Conservation (phyloP, 2,329 filamentous ascomycete genomes). For the Hymenoscyphus fraxineus region DNA sequence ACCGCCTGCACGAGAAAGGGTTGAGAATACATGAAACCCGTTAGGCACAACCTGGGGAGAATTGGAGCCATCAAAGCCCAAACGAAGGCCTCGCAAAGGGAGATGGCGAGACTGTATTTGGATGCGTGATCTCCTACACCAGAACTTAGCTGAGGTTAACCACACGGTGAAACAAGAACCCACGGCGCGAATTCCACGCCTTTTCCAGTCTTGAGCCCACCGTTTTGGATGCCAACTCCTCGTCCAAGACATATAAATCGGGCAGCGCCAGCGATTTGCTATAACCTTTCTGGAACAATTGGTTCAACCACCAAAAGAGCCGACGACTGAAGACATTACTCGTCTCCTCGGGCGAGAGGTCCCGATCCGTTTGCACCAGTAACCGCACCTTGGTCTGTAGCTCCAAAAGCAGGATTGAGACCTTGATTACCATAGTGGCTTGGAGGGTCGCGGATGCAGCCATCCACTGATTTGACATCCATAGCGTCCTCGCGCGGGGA, state of each 20-base stretch:
- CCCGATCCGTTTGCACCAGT: slow-evolving; percentile 20
- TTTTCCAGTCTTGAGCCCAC: background rate
- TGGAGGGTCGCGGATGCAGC: slow-evolving; percentile 12
- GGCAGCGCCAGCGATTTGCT: too few relatives aligned
- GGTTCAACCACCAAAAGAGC: slow-evolving; percentile 39
- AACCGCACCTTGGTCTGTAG: slow-evolving; percentile 20
- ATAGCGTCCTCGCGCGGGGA: slow-evolving; percentile 23
- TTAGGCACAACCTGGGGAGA: slow-evolving; percentile 25
- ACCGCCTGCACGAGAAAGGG: slow-evolving; percentile 24
- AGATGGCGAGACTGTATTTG: too few relatives aligned
- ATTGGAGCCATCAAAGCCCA: slow-evolving; percentile 18
- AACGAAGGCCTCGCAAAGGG: slow-evolving; percentile 12
- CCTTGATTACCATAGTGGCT: slow-evolving; percentile 21
- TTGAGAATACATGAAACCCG: slow-evolving; percentile 26
- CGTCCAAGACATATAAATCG: too few relatives aligned
- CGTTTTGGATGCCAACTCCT: background rate
- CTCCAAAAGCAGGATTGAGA: slow-evolving; percentile 24
- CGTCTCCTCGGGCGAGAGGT: slow-evolving; percentile 31
- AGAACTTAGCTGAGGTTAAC: too few relatives aligned
- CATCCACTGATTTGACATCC: slow-evolving; percentile 23
- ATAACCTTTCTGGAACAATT: slow-evolving; percentile 34
- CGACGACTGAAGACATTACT: slow-evolving; percentile 35
- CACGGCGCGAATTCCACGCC: too few relatives aligned
- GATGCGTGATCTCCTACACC: too few relatives aligned
- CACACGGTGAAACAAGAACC: too few relatives aligned